Evolutionary conservation across 495 filamentous ascomycete genomes (phyloP), one percentile per base, ranked within the genome.

Genomic region (Penicillium pancosmium): DNA sequence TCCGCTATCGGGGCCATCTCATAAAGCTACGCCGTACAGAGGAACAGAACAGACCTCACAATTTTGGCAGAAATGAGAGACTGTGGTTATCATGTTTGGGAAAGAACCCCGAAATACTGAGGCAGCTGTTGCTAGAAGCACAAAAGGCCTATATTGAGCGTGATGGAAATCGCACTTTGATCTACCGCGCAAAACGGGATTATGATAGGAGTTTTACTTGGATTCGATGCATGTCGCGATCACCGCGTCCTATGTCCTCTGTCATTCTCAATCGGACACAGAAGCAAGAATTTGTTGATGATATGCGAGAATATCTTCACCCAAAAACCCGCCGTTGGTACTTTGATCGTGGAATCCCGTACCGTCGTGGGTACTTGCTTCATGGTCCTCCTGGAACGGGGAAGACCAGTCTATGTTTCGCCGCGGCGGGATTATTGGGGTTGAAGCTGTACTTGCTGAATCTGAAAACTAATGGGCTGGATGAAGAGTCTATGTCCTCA

Each of bases 181-280:
- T 88, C 60, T 87, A 88, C 62, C 82, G 86, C 16, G 85, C 80
- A 4, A 63, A 67, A 48, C 60, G 66, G 31, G 50, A 56, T 18
- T 12, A 12, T 9, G 44, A 46, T n/a, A 63, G 73, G 1, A 70
- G 68, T 1, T 68, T 79, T 56, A 73, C 69, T 57, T 93, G 90
- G 90, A 66, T 78, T 16, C 77, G 82, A 59, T 85, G 86, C 16
- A 85, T 87, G 49, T 80, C 82, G 36, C 72, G 89, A n/a, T 84
- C 89, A 0, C 86, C 41, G n/a, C 41, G 41, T n/a, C 41, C 41
- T 6, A 5, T 38, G 21, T 80, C 83, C 5, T 96, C 91, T 0
- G 91, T 96, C 0, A 85, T 93, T 2, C 77, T 97, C 13, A 91
- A 94, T 56, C 78, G 82, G 27, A 69, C 77, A 35, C 83, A 91